A percentile compares a stretch with the other conserved stretches of the same genome.
Conservation (phyloP, 495 filamentous ascomycete genomes). For the Aspergillus ostianus region DNA sequence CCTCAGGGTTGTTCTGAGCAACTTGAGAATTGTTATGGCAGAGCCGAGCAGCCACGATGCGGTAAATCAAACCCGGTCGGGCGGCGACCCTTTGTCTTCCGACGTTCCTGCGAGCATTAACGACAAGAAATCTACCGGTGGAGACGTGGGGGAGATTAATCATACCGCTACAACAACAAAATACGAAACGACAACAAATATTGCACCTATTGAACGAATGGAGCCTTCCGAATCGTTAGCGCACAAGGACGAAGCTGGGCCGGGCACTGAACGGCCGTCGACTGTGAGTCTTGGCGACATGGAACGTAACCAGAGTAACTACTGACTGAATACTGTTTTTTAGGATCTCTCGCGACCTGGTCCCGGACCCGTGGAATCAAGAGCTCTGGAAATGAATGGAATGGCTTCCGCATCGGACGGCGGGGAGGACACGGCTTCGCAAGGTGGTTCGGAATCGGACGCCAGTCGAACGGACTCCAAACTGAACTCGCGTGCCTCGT, state of each 20-base stretch:
- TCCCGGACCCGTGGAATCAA: constrained; percentile 35
- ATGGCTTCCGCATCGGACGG: constrained; percentile 40
- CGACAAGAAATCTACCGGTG: constrained; percentile 53
- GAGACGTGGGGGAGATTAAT: constrained; percentile 52
- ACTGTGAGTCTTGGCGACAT: constrained; percentile 29
- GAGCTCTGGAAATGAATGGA: constrained; percentile 47
- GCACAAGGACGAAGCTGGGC: constrained; percentile 29
- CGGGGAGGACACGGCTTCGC: constrained; percentile 46
- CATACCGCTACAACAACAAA: constrained; percentile 36
- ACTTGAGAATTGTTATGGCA: constrained; percentile 74
- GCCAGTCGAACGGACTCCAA: constrained; percentile 53
- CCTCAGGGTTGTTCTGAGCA: constrained; percentile 35
- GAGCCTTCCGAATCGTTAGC: constrained; percentile 15
- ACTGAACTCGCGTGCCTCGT: constrained; percentile 63
- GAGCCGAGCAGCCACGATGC: constrained; percentile 74
- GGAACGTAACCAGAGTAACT: background rate
- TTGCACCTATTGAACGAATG: constrained; percentile 29
- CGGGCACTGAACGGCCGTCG: constrained; percentile 27
- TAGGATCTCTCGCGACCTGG: constrained; percentile 39
- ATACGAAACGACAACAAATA: constrained; percentile 27
- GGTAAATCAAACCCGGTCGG: constrained; percentile 75
- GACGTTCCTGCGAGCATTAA: constrained; percentile 67
- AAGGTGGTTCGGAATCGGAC: constrained; percentile 49
- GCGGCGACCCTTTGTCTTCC: constrained; percentile 68
- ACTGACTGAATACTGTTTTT: constrained; percentile 28